Evolutionary conservation across 1,284 basidiomycete genomes (phyloP), one percentile per base, ranked within the genome.

Genomic region (Ustilago shanxiensis): DNA sequence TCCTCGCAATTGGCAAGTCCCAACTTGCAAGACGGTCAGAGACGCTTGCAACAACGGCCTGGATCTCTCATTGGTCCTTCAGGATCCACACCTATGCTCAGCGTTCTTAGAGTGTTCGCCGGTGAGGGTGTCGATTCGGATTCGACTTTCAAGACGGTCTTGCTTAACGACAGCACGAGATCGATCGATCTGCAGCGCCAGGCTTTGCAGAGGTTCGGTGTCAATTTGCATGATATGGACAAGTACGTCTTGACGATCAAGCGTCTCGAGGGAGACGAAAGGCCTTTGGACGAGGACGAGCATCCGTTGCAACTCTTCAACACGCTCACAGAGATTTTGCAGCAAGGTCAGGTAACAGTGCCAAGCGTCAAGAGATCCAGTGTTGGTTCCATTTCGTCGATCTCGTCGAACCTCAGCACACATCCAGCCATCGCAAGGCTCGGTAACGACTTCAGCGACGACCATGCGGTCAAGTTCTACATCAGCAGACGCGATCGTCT

Each of bases 101-200:
- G 93, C 80, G 95, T 99, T 67, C 91, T 98, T 59, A 92, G 95
- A 20, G 91, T 99, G 50, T 98, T 99, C 85, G 95, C 95, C 0
- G 96, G 95, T 10, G 91, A 93, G 72, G 83, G 87, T 22, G 83
- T 88, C 68, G 91, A 95, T 83, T 94, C 93, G 1, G 95, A 98
- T 78, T 93, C 95, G 3, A 97, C 95, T 0, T 99, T 98, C 90
- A 98, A 98, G 88, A 98, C 96, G 1, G 96, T 97, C 0, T 87
- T 98, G 22, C 90, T 98, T 71, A 98, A 95, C 83, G 89, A 92
- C 9, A 91, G 91, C 5, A 98, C 95, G 0, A 92, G 92, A 0
- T 90, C 93, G 0, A 87, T 89, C 0, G 95, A 98, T 65, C 90
- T 99, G 28, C 90, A 98, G 53, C 90, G 90, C 54, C 95, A 99